Percentiles rank a stretch among this genome's conserved stretches.
phyloP scores from a whole-genome alignment of 768 basidiomycete genomes.

The Chalciporus pseudorubinellus region DNA sequence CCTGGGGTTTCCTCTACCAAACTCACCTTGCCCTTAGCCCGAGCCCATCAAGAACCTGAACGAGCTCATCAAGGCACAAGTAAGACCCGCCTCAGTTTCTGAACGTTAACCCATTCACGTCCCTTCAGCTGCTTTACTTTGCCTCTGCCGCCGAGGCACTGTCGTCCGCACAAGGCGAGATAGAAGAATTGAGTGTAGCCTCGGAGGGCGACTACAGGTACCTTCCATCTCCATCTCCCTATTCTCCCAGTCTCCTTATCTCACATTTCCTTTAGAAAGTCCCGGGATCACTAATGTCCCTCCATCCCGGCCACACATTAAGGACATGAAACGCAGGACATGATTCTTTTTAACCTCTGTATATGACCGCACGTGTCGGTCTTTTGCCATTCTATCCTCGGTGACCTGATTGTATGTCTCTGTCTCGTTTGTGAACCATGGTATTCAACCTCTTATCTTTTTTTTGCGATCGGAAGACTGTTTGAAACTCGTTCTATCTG shows the following conservation, averaged over 20 bases:
- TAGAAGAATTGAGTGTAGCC: constrained; percentile 89
- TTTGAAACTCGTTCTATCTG: neutral
- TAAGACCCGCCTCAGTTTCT: constrained; percentile 21
- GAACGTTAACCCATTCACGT: constrained; percentile 3
- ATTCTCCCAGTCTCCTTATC: neutral
- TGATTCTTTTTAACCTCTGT: constrained; percentile 5
- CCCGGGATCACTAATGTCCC: constrained; percentile 74
- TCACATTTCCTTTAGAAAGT: constrained; percentile 54
- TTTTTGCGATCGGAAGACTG: constrained; percentile 5
- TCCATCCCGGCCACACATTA: too few species aligned
- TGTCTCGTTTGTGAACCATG: constrained; percentile 7
- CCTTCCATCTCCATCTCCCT: neutral
- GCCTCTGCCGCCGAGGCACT: constrained; percentile 77
- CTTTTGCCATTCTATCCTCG: constrained; percentile 1
- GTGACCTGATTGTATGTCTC: neutral
- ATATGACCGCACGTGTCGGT: constrained; percentile 6
- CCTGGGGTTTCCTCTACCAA: neutral
- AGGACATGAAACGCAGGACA: neutral
- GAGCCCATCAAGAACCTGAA: constrained; percentile 95
- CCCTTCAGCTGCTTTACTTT: constrained; percentile 62
- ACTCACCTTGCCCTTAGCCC: constrained; percentile 51
- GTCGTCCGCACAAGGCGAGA: constrained; percentile 81
- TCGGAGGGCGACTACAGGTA: constrained; percentile 96
- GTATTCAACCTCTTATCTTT: constrained; percentile 1
- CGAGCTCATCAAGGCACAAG: constrained; percentile 88